Base-by-base conservation (phyloP, 768 basidiomycete species). In the Rhizopogon sp. region DNA sequence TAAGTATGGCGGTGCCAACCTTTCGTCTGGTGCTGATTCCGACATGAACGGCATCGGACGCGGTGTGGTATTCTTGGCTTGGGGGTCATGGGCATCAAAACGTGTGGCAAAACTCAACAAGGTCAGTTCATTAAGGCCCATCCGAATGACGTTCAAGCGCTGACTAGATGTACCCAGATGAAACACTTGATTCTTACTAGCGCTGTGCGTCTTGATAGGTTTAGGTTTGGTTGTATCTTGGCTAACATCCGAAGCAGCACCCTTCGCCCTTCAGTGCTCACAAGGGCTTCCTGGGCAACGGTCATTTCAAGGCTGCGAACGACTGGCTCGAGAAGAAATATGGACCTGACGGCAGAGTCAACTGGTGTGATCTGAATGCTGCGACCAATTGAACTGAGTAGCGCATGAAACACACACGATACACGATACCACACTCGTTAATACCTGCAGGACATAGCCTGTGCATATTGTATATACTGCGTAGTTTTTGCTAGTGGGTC, bases 31-130 rank as follows among this genome's bases (percentile, higher is more conserved):
- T 17, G 66, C 55, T 43, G 60, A 65, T 55, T 67, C 75, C 60
- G 71, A 70, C 49, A 64, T 59, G 22, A 72, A 66, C 56, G 87
- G 85, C 28, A 65, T 80, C 52, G 84, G 88, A 56, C 82, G 86
- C 5, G 90, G 93, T 43, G 81, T 88, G 25, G 86, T 87, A 46
- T 94, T 98, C 68, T 79, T 98, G 62, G 90, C 90, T 6, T 97
- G 94, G 93, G 94, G 95, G 8, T 78, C 82, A 7, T 88, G 85
- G 77, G 95, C 95, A 20, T 82, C 79, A 55, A 92, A 94, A 72
- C 79, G 91, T 63, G 88, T 91, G 53, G 80, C 82, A 53, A 86
- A 85, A 65, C 73, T 95, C 37, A 81, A 83, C 71, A 82, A 83
- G 76, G 92, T 90, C 42, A 59, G 75, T 50, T 45, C 33, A 39